Evolutionary conservation across 768 basidiomycete species (phyloP), one percentile per base, ranked within the genome.

Genomic region (Artomyces pyxidatus): DNA sequence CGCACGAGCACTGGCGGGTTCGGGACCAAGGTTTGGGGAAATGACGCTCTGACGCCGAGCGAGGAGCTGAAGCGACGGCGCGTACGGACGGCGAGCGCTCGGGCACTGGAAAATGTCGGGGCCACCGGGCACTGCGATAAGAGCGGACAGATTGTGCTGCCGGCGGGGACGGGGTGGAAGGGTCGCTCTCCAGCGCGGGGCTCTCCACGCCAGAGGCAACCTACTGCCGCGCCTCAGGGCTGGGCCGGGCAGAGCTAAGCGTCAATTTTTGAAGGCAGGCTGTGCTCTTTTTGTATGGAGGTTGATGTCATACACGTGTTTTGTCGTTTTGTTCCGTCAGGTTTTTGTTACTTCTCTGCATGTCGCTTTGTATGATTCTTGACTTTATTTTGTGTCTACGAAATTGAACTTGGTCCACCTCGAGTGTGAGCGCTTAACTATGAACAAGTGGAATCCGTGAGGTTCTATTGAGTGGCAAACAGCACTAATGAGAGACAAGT

Each of bases 131-230:
- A n/a, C n/a, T 17, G 37, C n/a, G 54, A 55, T 37, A 22, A 35
- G 4, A 49, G 35, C 21, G 52, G 54, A 9, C 54, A 53, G 48
- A 55, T 55, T 21, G 43, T 55, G 9, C 42, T 55, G 19, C 54
- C 51, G 0, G 47, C 51, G 14, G 54, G 54, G 12, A 55, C 30
- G 23, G 54, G 54, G 16, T 55, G 54, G 54, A 49, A 46, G 26
- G 52, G 54, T 8, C 51, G 51, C 28, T 12, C n/a, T n/a, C n/a
- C n/a, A n/a, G 44, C 44, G 17, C 22, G 22, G 11, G 22, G 25
- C 4, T 12, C 4, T 12, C 43, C 27, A 11, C 37, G 38, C 17
- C 35, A 38, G 37, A 45, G 45, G 23, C 37, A 45, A 25, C 48
- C 37, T 17, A 44, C 40, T 7, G 37, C 4, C 21, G 29, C 32